phyloP scores from a whole-genome alignment of 2,329 filamentous ascomycete species.

The Xenosphaeropsis pyriputrescens region DNA sequence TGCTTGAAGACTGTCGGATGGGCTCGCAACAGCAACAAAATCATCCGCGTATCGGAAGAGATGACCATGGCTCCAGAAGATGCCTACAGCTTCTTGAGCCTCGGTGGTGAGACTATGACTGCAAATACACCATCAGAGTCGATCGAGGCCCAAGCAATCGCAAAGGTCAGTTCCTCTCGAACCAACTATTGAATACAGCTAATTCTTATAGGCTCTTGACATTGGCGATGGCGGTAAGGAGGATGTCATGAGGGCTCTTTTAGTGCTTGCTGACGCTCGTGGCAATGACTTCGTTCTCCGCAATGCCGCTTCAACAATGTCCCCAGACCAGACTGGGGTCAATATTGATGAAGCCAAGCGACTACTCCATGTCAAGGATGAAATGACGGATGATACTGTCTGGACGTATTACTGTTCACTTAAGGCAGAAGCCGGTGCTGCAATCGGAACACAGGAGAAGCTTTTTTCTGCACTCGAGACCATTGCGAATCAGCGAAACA shows the following conservation, averaged over 20 bases:
- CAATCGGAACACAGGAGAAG: no score
- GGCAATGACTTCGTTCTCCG: no score
- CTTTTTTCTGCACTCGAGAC: constrained; percentile 10
- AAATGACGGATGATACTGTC: constrained; percentile 16
- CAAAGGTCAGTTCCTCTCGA: constrained; percentile 10
- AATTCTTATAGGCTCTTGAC: no score
- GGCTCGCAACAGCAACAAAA: constrained; percentile 37
- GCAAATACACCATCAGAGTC: constrained; percentile 15
- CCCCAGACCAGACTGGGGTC: constrained; percentile 1
- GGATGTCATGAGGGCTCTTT: no score
- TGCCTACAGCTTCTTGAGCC: constrained; percentile 45
- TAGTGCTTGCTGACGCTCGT: no score
- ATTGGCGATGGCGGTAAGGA: no score
- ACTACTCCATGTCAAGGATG: constrained; percentile 14
- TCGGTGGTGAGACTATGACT: constrained; percentile 3
- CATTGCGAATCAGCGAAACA: constrained; percentile 17
- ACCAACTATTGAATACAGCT: no score
- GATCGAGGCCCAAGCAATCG: constrained; percentile 17
- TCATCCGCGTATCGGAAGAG: constrained; percentile 41
- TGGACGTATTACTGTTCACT: constrained; percentile 15
- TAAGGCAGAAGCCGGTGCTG: constrained; percentile 1
- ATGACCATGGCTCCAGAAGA: constrained; percentile 43
- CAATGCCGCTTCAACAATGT: no score
- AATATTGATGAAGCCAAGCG: constrained; percentile 16
- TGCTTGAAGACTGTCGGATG: constrained; percentile 45